phyloP scores from a whole-genome alignment of 495 filamentous ascomycete genomes.

The Neurospora sp. region DNA sequence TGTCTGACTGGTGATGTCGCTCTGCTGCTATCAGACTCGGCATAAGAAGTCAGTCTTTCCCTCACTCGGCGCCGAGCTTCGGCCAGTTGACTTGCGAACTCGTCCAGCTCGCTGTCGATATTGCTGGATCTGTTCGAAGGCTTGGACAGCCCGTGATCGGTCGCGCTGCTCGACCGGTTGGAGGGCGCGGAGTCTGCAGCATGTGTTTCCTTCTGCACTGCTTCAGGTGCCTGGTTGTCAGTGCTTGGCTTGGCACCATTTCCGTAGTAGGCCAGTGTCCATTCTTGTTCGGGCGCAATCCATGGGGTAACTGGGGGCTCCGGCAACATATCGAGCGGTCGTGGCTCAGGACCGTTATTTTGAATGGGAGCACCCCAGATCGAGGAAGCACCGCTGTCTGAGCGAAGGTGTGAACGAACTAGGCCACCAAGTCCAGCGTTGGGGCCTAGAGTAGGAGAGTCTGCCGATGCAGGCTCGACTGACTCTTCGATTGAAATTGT shows the following conservation, averaged over 20 bases:
- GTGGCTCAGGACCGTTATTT: constrained; percentile 24
- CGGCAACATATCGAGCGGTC: constrained; percentile 20
- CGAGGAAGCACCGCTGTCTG: constrained; percentile 71
- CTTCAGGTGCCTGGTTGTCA: constrained; percentile 3
- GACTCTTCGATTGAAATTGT: constrained; percentile 15
- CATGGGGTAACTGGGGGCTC: constrained; percentile 40
- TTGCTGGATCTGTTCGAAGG: constrained; percentile 21
- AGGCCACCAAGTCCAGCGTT: constrained; percentile 63
- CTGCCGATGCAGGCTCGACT: constrained; percentile 27
- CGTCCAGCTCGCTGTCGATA: constrained; percentile 52
- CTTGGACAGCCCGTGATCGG: constrained; percentile 17
- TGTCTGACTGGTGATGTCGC: constrained; percentile 42
- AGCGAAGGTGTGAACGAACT: constrained; percentile 77
- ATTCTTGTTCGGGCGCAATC: constrained; percentile 40
- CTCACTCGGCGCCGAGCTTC: constrained; percentile 66
- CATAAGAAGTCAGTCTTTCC: constrained; percentile 67
- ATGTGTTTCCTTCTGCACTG: constrained; percentile 5
- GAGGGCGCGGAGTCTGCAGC: background rate
- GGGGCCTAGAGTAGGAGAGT: constrained; percentile 77
- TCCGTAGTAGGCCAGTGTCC: constrained; percentile 28
- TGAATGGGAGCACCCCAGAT: constrained; percentile 42
- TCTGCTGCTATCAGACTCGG: constrained; percentile 49
- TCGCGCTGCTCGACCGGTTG: background rate
- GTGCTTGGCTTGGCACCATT: constrained; percentile 15
- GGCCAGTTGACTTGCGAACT: constrained; percentile 72